Conservation (phyloP, 352 stramenopile genomes). For the Pythium apleroticum region DNA sequence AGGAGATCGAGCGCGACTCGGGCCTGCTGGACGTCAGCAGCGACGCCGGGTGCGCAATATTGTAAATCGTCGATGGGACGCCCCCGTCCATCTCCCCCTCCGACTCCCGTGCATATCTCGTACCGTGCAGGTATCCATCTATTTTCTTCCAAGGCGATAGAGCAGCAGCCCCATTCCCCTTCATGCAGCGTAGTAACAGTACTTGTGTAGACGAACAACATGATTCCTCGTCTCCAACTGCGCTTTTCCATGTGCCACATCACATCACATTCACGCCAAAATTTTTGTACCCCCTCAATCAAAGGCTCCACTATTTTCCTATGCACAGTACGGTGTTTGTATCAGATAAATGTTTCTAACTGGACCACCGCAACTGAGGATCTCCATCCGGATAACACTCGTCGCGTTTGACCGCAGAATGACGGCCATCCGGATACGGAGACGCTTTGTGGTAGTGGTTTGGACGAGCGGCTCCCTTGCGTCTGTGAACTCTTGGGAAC, state of each 20-base stretch:
- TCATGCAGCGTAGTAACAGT: constrained; percentile 5
- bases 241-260: constrained; percentile 7
- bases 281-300: not conserved
- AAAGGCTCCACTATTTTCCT: not conserved
- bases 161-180: constrained; percentile 2
- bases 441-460: constrained; percentile 36
- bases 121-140: not conserved
- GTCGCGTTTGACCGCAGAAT: not conserved
- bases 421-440: constrained; percentile 27
- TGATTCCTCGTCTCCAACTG: constrained; percentile 3
- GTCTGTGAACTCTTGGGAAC: constrained; percentile 27
- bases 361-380: constrained; percentile 29
- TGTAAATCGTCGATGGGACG: constrained; percentile 38
- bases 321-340: constrained; percentile 5
- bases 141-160: not conserved
- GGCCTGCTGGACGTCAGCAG: constrained; percentile 82
- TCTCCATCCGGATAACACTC: constrained; percentile 28
- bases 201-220: constrained; percentile 9
- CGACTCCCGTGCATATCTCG: not conserved
- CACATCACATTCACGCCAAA: not conserved
- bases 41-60: constrained; percentile 73
- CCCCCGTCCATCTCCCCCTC: not conserved
- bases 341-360: constrained; percentile 24
- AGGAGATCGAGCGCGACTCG: constrained; percentile 88
- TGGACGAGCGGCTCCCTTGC: constrained; percentile 23